These are phyloP conservation scores for Chlorella sp. DNA, from an alignment of 139 green algal genomes.

Conservation along the genomic window DNA sequence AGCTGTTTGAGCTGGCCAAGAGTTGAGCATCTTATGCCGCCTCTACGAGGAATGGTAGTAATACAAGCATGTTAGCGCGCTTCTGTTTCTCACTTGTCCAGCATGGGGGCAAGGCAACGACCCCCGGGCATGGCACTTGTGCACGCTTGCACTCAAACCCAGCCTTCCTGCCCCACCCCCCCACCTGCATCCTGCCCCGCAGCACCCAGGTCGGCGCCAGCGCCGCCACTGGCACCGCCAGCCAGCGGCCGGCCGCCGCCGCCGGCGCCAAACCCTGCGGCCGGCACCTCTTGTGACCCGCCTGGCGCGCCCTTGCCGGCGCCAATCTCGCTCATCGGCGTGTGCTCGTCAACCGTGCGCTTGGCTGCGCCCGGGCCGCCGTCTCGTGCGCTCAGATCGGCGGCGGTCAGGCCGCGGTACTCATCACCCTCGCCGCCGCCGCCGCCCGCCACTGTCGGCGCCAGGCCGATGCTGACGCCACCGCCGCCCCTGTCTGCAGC, in stretches of 20 bases:
- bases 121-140: too few relatives aligned
- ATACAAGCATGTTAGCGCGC: too few relatives aligned
- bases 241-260: neutral
- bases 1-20: too few relatives aligned
- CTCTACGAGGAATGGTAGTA: too few relatives aligned
- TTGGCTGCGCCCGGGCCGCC: neutral
- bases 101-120: too few relatives aligned
- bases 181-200: neutral
- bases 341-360: neutral
- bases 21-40: too few relatives aligned
- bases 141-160: too few relatives aligned
- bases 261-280: neutral
- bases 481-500: neutral
- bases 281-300: neutral
- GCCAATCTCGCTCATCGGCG: neutral
- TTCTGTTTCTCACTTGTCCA: too few relatives aligned
- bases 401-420: neutral
- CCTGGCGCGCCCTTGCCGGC: neutral
- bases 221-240: neutral
- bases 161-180: too few relatives aligned
- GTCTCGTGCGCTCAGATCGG: neutral
- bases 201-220: neutral
- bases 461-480: neutral
- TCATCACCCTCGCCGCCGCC: neutral
- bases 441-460: neutral